Evolutionary conservation across 768 basidiomycete species (phyloP), one percentile per base, ranked within the genome.

Genomic region (Suillus luteus): DNA sequence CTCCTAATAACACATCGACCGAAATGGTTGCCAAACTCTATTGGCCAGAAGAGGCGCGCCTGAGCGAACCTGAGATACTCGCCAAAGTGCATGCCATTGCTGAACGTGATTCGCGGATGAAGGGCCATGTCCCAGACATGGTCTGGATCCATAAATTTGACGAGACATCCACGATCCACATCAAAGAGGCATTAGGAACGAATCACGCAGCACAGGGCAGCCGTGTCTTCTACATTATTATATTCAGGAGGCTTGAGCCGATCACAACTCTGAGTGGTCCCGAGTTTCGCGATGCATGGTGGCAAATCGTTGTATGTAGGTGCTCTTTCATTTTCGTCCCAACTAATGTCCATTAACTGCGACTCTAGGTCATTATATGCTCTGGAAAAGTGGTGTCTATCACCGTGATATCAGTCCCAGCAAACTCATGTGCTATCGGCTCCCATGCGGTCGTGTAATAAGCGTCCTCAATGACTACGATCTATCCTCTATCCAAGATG

Each of bases 11-110:
- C 27, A 27, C 27, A 27, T 27, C 27, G 27, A 27, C 27, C 8
- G 52, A 24, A 54, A 9, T 60, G 59, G 27, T 60, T 5, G 19
- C 43, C 15, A 35, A 60, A 31, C n/a, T 46, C 38, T 60, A 44
- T 27, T 35, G 52, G 52, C 24, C 48, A 49, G 48, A 44, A n/a
- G 44, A 44, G 4, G 9, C 10, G 10, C 44, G 44, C n/a, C 19
- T n/a, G 44, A 44, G 44, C 44, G 44, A 44, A 19, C 3, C 9
- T 9, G 44, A 44, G n/a, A 44, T 44, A 44, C 44, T 44, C 44
- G 10, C 3, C 19, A 44, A 44, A 1, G 44, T 44, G 10, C n/a
- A 44, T n/a, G 44, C 9, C 19, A 44, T 44, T n/a, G 44, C 44
- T 2, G 10, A n/a, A 2, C 44, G n/a, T 9, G 44, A 44, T 9